phyloP scores from a whole-genome alignment of 2,329 filamentous ascomycete species.

The Tolypocladium inflatum region DNA sequence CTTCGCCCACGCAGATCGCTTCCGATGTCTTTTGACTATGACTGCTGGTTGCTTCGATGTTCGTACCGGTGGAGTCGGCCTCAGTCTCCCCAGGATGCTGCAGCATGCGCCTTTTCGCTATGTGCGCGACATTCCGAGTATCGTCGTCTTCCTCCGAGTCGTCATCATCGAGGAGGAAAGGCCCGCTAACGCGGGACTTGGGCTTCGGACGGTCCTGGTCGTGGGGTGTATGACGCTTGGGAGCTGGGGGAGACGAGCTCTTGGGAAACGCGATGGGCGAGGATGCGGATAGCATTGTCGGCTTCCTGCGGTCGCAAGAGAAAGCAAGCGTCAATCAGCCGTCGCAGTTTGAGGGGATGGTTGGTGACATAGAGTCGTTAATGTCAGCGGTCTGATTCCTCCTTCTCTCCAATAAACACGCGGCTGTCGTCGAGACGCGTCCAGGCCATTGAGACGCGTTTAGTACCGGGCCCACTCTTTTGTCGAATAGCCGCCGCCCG shows the following conservation, averaged over 20 bases:
- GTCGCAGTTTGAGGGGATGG: not conserved
- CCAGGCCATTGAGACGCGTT: constrained; percentile 12
- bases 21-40: not conserved
- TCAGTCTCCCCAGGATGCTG: constrained; percentile 10
- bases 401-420: no score
- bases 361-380: not conserved
- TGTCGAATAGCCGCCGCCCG: not conserved
- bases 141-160: constrained; percentile 16
- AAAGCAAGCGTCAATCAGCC: not conserved
- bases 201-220: constrained; percentile 22
- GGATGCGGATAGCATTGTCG: constrained; percentile 47
- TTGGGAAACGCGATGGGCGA: constrained; percentile 48
- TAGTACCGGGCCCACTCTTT: constrained; percentile 12
- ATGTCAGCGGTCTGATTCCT: not conserved
- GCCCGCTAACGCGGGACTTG: constrained; percentile 23
- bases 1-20: not conserved
- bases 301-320: not conserved
- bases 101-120: constrained; percentile 22
- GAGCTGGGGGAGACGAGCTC: constrained; percentile 30
- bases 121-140: constrained; percentile 5
- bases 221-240: constrained; percentile 27
- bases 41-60: constrained; percentile 4
- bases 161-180: constrained; percentile 29
- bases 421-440: constrained; percentile 3
- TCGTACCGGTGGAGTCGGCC: not conserved